Evolutionary conservation across 805 yeast species (phyloP).

Genomic region (Starmerella stigmatis): DNA sequence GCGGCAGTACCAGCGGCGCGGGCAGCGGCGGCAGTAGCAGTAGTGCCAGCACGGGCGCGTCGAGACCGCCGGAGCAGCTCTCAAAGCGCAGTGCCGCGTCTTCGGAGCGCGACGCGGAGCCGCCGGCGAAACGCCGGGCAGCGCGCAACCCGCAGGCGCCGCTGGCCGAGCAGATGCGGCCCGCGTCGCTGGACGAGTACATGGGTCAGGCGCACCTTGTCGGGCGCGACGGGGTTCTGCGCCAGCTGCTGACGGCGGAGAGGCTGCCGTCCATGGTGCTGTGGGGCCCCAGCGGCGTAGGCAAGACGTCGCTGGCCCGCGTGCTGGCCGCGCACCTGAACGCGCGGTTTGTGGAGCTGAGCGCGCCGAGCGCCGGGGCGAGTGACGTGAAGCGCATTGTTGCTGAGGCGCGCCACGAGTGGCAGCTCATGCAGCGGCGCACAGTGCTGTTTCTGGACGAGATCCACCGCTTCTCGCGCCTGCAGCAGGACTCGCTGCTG

Average conservation of each 20-base stretch:
- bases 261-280: constrained; percentile 67
- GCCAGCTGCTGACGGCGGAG: constrained; percentile 46
- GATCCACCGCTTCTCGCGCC: constrained; percentile 74
- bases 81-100: not conserved
- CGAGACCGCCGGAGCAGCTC: not conserved
- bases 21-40: no score
- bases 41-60: not conserved
- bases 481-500: constrained; percentile 79
- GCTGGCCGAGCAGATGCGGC: constrained; percentile 76
- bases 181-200: constrained; percentile 53
- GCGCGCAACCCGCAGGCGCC: constrained; percentile 32
- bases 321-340: constrained; percentile 46
- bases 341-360: constrained; percentile 61
- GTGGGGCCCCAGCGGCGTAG: constrained; percentile 96
- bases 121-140: not conserved
- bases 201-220: constrained; percentile 80
- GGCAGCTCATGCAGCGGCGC: constrained; percentile 39
- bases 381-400: constrained; percentile 56
- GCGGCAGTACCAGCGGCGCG: no score
- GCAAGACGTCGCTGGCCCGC: constrained; percentile 77
- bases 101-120: not conserved
- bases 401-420: constrained; percentile 39
- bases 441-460: constrained; percentile 84
- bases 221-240: constrained; percentile 50
- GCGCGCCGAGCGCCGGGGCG: constrained; percentile 69